A percentile compares a stretch with the other conserved stretches of the same genome.
Conservation (phyloP, 2,329 filamentous ascomycete genomes). For the Neurospora crassa region DNA sequence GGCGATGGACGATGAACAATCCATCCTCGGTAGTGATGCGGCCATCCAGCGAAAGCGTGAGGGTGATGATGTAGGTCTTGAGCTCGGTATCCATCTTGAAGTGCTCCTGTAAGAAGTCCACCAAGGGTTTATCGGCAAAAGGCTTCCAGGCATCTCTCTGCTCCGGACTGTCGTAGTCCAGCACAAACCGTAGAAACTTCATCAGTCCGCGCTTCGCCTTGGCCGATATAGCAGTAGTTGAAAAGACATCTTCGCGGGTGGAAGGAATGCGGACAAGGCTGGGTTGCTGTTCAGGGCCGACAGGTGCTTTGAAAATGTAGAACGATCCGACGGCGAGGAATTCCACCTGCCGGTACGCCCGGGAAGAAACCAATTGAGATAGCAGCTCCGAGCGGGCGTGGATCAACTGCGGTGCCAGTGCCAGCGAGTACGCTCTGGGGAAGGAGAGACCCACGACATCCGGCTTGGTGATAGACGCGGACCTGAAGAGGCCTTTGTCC, state of each 20-base stretch:
- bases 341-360: conserved; percentile 80
- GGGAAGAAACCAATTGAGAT: conserved; percentile 75
- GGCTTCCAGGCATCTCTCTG: conserved; percentile 49
- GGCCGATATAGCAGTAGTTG: conserved; percentile 63
- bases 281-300: conserved; percentile 20
- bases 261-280: conserved; percentile 67
- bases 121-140: conserved; percentile 44
- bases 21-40: conserved; percentile 56
- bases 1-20: conserved; percentile 63
- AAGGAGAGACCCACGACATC: conserved; percentile 39
- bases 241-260: conserved; percentile 85
- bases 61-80: conserved; percentile 50
- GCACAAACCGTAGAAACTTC: conserved; percentile 87
- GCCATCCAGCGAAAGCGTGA: conserved; percentile 64
- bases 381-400: conserved; percentile 75
- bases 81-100: conserved; percentile 62
- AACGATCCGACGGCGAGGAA: conserved; percentile 90
- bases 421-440: conserved; percentile 70
- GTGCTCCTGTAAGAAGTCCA: conserved; percentile 47
- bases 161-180: conserved; percentile 51
- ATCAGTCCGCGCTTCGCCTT: conserved; percentile 80
- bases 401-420: conserved; percentile 77
- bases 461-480: conserved; percentile 29
- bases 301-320: conserved; percentile 56
- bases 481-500: conserved; percentile 22